Conservation (phyloP, 208 protist species). For the Angomonas ambiguus region DNA sequence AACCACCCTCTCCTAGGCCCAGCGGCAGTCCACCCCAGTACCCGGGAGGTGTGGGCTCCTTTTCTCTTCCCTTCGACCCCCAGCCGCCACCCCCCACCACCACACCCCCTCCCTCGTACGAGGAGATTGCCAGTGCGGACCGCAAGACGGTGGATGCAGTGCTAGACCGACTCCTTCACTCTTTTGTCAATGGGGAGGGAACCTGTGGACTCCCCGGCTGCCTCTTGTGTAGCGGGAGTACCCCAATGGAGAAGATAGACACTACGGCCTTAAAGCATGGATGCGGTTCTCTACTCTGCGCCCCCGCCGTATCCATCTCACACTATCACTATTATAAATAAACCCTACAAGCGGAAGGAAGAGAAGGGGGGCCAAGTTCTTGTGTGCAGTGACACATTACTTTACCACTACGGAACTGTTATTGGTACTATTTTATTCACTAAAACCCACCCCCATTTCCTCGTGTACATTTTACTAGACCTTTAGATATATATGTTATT, state of each 20-base stretch:
- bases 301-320: constrained; percentile 36
- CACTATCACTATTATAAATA: constrained; percentile 45
- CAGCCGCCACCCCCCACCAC: not conserved
- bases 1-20: not conserved
- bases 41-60: not conserved
- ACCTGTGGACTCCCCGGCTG: constrained; percentile 40
- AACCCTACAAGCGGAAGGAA: no score
- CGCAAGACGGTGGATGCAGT: constrained; percentile 28
- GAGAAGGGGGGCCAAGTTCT: not conserved
- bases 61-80: no score
- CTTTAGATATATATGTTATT: not conserved
- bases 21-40: not conserved
- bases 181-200: not conserved
- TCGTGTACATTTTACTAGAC: constrained; percentile 13
- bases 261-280: no score
- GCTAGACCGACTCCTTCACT: constrained; percentile 18
- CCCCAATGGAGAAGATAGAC: not conserved
- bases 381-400: no score
- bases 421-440: no score
- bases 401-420: no score
- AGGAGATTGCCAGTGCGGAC: constrained; percentile 8
- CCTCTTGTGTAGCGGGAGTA: constrained; percentile 15
- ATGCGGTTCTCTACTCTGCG: no score
- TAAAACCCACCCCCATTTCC: no score
- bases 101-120: not conserved